phyloP scores from a whole-genome alignment of 768 basidiomycete species.

The Lactarius sanguifluus region DNA sequence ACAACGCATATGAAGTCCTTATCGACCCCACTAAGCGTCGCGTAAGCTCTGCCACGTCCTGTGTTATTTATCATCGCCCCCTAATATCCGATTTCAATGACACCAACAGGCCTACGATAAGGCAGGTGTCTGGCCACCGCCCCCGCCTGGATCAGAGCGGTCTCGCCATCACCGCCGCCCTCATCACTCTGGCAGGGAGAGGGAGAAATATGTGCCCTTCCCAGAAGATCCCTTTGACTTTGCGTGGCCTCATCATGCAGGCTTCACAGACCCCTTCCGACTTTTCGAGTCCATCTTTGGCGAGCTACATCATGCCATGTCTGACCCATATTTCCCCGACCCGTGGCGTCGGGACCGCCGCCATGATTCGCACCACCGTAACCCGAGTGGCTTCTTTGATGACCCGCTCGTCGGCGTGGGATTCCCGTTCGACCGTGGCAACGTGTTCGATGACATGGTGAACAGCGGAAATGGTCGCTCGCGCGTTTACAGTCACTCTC shows the following conservation, averaged over 20 bases:
- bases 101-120: constrained; percentile 57
- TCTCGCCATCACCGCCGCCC: constrained; percentile 20
- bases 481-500: constrained; percentile 35
- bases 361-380: constrained; percentile 3
- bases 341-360: constrained; percentile 22
- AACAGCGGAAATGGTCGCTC: constrained; percentile 13
- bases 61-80: background rate
- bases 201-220: constrained; percentile 12
- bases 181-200: constrained; percentile 13
- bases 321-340: constrained; percentile 41
- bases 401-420: constrained; percentile 17
- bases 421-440: constrained; percentile 18
- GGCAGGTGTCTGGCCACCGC: constrained; percentile 76
- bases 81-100: constrained; percentile 12
- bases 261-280: constrained; percentile 72
- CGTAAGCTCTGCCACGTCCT: constrained; percentile 37
- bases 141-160: constrained; percentile 32
- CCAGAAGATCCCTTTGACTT: constrained; percentile 30
- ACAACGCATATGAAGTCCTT: constrained; percentile 77
- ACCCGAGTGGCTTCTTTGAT: constrained; percentile 16
- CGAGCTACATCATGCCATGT: constrained; percentile 24
- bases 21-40: constrained; percentile 59
- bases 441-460: constrained; percentile 27
- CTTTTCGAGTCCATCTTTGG: constrained; percentile 74
- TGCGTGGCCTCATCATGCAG: constrained; percentile 45